Evolutionary conservation across 108 stramenopile species (phyloP), one percentile per base, ranked within the genome.

Genomic region (Halocafeteria seosinensis): DNA sequence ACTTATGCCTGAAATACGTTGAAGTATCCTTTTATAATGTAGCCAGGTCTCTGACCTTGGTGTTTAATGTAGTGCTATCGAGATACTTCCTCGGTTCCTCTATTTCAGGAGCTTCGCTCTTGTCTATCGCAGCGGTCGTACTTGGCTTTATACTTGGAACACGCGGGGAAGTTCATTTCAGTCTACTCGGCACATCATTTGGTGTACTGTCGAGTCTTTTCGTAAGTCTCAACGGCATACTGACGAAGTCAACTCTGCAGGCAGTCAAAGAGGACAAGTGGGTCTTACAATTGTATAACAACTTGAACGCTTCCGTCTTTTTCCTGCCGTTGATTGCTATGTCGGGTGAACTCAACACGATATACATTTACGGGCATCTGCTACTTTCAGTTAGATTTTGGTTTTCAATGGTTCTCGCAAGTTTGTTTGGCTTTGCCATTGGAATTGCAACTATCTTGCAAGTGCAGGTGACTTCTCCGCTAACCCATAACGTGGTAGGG

Each of bases 1-100:
- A 94, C 72, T 69, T 94, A 30, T 90, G 88, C 53, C 72, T 94
- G 50, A 86, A 91, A 67, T 86, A 74, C 72, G 92, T 94, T 33
- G 85, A 91, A 71, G 92, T 94, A 9, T 90, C 88, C 12, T 94
- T 91, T 78, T 91, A 93, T 83, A 90, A 91, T 61, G 90, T 94
- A 26, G 92, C 92, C 0, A 70, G 92, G 58, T 88, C 83, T 36
- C 72, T 94, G 62, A 91, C 92, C 23, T 88, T 94, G 24, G 87
- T 88, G 32, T 94, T 94, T 82, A 94, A 94, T 55, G 92, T 90
- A 53, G 47, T 88, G 47, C 72, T 94, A 50, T 81, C 87, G 17
- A 61, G 72, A 11, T 27, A 83, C 11, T 70, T 94, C n/a, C 82
- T 91, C 34, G 84, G 88, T 9, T 76, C 69, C 23, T 63, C 79